Base-by-base conservation (phyloP, 2,329 filamentous ascomycete species). In the Epichloe baconii region DNA sequence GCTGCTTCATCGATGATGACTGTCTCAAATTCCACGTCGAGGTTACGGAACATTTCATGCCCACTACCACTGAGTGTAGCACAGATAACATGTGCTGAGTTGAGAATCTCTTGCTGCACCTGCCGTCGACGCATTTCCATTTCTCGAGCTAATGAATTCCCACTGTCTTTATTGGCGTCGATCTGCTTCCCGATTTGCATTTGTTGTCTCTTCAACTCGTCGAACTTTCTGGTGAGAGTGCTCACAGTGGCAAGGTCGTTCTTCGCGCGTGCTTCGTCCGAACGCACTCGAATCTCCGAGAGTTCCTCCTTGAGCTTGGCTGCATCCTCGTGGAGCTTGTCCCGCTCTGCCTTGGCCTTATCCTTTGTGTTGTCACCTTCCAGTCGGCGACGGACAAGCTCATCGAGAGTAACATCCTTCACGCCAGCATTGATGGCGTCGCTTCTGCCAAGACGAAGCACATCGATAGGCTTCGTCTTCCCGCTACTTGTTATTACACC, bases 1-100 rank as follows among this genome's bases (percentile, higher is more conserved):
- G 93, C 93, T 3, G 93, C 93, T 70, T 98, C 93, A 61, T 98
- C 93, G 56, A 98, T 96, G 59, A 98, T 87, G 57, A 98, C 93
- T 0, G 93, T 97, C 68, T 98, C 93, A 58, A 98, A 98, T 66
- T 98, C 93, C 48, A 98, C 88, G 60, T 87, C 90, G 51, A 98
- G 71, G 59, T 85, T 86, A 67, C 91, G 88, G 71, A 98, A 95
- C 82, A 97, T 95, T 58, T 98, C 93, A 62, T 98, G 94, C 3
- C 93, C 93, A 66, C 86, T 91, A 61, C 91, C 93, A 66, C 90
- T 96, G 50, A 98, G 80, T 0, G 93, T 98, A 42, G 91, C 87
- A 67, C 93, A 98, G 34, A 98, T 81, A 48, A 98, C 86, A 68
- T 98, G 88, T 2, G 93, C 88, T 23, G 84, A 83, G 62, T 95